Evolutionary conservation across 495 filamentous ascomycete species (phyloP), one percentile per base, ranked within the genome.

Genomic region (Amniculicola lignicola): DNA sequence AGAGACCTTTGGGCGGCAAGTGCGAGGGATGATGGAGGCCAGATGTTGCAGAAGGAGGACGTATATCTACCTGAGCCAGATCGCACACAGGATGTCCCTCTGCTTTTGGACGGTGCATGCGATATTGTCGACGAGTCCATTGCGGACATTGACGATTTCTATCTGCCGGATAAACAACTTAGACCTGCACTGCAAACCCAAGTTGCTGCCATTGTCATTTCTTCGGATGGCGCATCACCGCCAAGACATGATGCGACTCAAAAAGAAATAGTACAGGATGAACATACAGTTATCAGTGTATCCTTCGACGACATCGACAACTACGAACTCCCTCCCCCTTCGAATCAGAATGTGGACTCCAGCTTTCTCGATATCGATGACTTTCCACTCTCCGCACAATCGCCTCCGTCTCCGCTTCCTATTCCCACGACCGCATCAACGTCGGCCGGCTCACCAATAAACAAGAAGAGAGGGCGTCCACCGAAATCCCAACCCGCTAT

Each of bases 381-480:
- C 36, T 54, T 59, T 39, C 23, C 36, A 16, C 42, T 38, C 44
- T 31, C 45, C n/a, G 18, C 16, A 4, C 44, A 45, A 23, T 7
- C n/a, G 28, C 2, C 22, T 10, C 44, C 57, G 11, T 16, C 33
- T 37, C 53, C 31, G n/a, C 27, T 14, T 51, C 25, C 22, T 1
- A n/a, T 35, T 6, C 28, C 36, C 7, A n/a, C 31, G 15, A 47
- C 4, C n/a, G 1, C 5, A 39, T 2, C 41, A n/a, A n/a, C n/a
- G 18, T 10, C 18, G 23, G 33, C 28, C 7, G 31, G 24, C n/a
- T 19, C 54, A 16, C 42, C 51, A 47, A 62, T n/a, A n/a, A n/a
- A n/a, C 51, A 27, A 54, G 59, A 31, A 27, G 28, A 9, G 59
- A 16, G 67, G 57, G 15, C 62, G 67, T 18, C 62, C 67, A 37